A percentile compares a stretch with the other conserved stretches of the same genome.
Conservation (phyloP, 179 eudicot genomes). For the Heliamphora pulchella region DNA sequence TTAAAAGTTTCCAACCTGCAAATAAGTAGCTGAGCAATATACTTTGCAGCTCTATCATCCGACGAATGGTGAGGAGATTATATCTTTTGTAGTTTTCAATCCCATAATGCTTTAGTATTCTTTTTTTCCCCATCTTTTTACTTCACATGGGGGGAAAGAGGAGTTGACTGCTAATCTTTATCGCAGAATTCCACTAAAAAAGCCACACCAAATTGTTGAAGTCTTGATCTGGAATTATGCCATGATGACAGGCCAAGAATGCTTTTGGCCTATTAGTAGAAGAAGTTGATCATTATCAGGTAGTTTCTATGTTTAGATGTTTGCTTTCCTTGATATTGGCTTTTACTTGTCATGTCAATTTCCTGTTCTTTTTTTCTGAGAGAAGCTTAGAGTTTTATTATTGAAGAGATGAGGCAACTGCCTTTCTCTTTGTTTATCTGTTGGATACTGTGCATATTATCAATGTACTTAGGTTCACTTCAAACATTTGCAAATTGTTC, state of each 20-base stretch:
- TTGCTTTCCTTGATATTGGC: not conserved
- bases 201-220: not conserved
- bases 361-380: not conserved
- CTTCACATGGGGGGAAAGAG: not conserved
- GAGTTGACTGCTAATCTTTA: slow-evolving; percentile 7
- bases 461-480: not conserved
- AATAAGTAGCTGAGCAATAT: not conserved
- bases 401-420: not conserved
- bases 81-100: not conserved
- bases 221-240: not conserved
- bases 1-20: not conserved
- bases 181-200: not conserved
- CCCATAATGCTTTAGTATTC: too few relatives aligned
- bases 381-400: not conserved
- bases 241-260: not conserved
- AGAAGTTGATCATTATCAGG: slow-evolving; percentile 8
- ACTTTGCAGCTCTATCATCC: slow-evolving; percentile 3
- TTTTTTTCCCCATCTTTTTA: not conserved
- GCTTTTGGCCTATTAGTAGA: not conserved
- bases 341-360: not conserved
- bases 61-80: not conserved
- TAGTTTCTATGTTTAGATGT: not conserved
- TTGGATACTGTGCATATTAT: not conserved
- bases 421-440: not conserved
- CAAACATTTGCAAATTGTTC: not conserved